Base-by-base conservation (phyloP, 495 filamentous ascomycete genomes). In the Penicillium roqueforti region DNA sequence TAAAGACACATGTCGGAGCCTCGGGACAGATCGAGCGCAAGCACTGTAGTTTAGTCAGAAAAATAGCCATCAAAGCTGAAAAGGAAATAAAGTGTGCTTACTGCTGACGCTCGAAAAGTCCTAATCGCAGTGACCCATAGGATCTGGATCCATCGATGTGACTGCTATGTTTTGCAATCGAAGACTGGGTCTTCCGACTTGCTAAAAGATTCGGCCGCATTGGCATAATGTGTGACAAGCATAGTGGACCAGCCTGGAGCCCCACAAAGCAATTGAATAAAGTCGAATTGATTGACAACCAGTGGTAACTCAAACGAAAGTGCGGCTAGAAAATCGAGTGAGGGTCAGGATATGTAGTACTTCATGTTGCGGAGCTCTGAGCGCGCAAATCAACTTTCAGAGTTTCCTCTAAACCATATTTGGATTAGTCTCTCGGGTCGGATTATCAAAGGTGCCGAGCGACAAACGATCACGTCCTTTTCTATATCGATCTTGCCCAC, bases 151-250 rank as follows among this genome's bases (percentile, higher is more conserved):
- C 29, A 42, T n/a, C 23, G 28, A 38, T 29, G 39, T 54, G 53
- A 22, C 49, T n/a, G 19, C 36, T 23, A 16, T 49, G 18, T 31
- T 37, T 54, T n/a, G 50, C 16, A 28, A 31, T 47, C 26, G 36
- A 55, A 48, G 54, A 42, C 46, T 51, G 57, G 47, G 49, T 39
- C 48, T 51, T 66, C 59, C 59, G 53, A 50, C 64, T 53, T 48
- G 60, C 57, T 56, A 53, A 40, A 51, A 61, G 28, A 41, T n/a
- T 59, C 41, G 29, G 48, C 57, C 55, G 53, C 32, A 47, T 49
- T 34, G 50, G 60, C 66, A 69, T 68, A 14, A 38, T 62, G 62
- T 54, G 47, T 47, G 36, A 34, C 46, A 54, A 55, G 41, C 66
- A 68, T 69, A 56, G 26, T 63, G 57, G 37, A 18, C 39, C 53